phyloP scores from a whole-genome alignment of 495 filamentous ascomycete genomes.

The Daldinia caldariorum region DNA sequence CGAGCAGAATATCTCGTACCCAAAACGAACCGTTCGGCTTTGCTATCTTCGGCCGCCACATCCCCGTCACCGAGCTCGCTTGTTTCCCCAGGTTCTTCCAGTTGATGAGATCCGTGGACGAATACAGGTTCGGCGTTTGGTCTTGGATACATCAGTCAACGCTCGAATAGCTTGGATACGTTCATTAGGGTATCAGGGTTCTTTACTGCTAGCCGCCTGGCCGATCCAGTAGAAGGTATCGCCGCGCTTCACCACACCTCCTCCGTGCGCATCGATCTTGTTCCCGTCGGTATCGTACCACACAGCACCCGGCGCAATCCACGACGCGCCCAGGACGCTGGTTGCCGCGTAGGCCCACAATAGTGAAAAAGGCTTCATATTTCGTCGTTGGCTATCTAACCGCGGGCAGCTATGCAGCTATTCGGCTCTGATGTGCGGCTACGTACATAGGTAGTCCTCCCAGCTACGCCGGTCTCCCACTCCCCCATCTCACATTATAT shows the following conservation, averaged over 20 bases:
- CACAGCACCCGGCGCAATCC: slow-evolving; percentile 49
- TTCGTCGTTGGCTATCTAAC: slow-evolving; percentile 24
- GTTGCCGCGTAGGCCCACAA: slow-evolving; percentile 30
- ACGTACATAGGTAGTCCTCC: not conserved
- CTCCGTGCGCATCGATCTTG: slow-evolving; percentile 57
- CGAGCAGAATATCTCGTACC: slow-evolving; percentile 35
- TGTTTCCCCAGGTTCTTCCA: slow-evolving; percentile 55
- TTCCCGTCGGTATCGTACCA: slow-evolving; percentile 53
- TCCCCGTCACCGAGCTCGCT: slow-evolving; percentile 43
- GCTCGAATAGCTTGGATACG: not conserved
- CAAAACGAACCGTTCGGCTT: slow-evolving; percentile 58
- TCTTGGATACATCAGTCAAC: slow-evolving; percentile 41
- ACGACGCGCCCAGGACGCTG: slow-evolving; percentile 45
- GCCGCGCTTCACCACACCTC: slow-evolving; percentile 50
- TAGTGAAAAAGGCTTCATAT: slow-evolving; percentile 38
- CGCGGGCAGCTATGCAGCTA: not conserved
- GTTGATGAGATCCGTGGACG: slow-evolving; percentile 57
- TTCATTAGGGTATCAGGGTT: not conserved
- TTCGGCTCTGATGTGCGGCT: slow-evolving; percentile 6
- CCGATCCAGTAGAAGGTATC: slow-evolving; percentile 56
- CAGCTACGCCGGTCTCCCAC: slow-evolving; percentile 31
- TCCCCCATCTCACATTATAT: slow-evolving; percentile 34
- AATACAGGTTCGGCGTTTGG: slow-evolving; percentile 56
- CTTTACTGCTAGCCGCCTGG: slow-evolving; percentile 53
- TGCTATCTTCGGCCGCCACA: slow-evolving; percentile 59